These are phyloP conservation scores for Pseudogymnoascus sp. DNA, from an alignment of 2,329 filamentous ascomycete genomes.

Conservation along the genomic window DNA sequence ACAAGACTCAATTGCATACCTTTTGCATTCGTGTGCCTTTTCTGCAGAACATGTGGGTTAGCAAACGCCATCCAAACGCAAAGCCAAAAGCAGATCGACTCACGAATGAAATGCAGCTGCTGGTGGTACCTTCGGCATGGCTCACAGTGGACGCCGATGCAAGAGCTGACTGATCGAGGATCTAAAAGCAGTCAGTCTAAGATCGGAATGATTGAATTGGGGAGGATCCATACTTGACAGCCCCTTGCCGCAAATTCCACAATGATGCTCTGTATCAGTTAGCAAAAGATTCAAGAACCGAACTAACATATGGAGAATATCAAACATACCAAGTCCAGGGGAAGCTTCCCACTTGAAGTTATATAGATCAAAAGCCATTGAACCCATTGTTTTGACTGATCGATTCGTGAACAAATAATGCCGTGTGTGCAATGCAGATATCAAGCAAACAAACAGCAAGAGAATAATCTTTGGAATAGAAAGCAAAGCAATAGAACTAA, in stretches of 20 bases:
- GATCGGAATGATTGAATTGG: background rate
- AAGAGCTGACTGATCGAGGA: slow-evolving; percentile 23
- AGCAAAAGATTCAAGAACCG: slow-evolving; percentile 7
- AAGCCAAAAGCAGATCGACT: slow-evolving; percentile 4
- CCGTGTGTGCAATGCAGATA: background rate
- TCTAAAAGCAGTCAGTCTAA: slow-evolving; percentile 17
- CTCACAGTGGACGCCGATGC: slow-evolving; percentile 27
- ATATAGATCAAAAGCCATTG: slow-evolving; percentile 14
- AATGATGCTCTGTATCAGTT: slow-evolving; percentile 25
- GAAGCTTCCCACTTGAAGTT: slow-evolving; percentile 25
- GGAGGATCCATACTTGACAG: slow-evolving; percentile 15
- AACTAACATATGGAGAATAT: background rate
- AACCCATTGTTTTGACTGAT: slow-evolving; percentile 9
- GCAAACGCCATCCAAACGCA: background rate
- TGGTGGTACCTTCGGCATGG: slow-evolving; percentile 28
- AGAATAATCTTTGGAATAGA: background rate
- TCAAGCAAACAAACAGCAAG: background rate
- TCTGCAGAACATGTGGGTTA: slow-evolving; percentile 14
- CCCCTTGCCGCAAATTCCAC: slow-evolving; percentile 19
- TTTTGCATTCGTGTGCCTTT: slow-evolving; percentile 24
- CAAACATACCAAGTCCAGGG: slow-evolving; percentile 23
- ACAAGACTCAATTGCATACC: slow-evolving; percentile 16
- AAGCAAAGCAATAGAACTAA: background rate
- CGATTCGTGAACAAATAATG: background rate
- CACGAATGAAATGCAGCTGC: slow-evolving; percentile 27